phyloP scores from a whole-genome alignment of 805 yeast genomes.

The Pichia exigua region DNA sequence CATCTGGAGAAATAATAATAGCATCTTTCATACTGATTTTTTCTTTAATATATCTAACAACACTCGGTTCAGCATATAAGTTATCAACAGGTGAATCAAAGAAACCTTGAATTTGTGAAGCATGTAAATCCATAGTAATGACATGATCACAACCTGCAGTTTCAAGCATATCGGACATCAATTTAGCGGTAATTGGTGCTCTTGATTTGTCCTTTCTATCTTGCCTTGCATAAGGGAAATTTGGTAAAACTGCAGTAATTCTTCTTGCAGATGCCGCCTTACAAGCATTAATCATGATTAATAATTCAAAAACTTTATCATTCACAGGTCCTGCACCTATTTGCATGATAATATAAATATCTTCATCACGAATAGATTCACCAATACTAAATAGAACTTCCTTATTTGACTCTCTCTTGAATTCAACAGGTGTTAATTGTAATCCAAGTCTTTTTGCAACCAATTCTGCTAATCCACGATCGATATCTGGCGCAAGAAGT shows the following conservation, averaged over 20 bases:
- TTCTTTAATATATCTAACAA: constrained; percentile 65
- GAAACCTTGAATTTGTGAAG: constrained; percentile 85
- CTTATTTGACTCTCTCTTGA: constrained; percentile 60
- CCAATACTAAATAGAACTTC: constrained; percentile 74
- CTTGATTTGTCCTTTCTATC: constrained; percentile 79
- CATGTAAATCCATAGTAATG: constrained; percentile 81
- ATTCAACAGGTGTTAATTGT: constrained; percentile 51
- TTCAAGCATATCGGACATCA: constrained; percentile 73
- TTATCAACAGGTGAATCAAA: constrained; percentile 80
- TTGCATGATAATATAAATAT: constrained; percentile 70
- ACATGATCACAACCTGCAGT: constrained; percentile 85
- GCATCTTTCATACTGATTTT: constrained; percentile 49
- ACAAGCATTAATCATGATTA: constrained; percentile 77
- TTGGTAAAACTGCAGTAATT: constrained; percentile 76
- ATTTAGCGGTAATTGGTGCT: constrained; percentile 80
- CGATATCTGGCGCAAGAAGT: constrained; percentile 59
- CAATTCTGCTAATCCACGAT: constrained; percentile 61
- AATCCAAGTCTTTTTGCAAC: constrained; percentile 53
- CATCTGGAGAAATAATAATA: constrained; percentile 81
- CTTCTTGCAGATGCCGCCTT: constrained; percentile 77
- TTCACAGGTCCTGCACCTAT: constrained; percentile 73
- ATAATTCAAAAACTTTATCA: constrained; percentile 64
- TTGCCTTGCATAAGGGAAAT: constrained; percentile 84
- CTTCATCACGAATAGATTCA: constrained; percentile 81
- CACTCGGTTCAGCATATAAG: constrained; percentile 77